Conservation (phyloP, 2,329 filamentous ascomycete species). For the Trichoderma koningii region DNA sequence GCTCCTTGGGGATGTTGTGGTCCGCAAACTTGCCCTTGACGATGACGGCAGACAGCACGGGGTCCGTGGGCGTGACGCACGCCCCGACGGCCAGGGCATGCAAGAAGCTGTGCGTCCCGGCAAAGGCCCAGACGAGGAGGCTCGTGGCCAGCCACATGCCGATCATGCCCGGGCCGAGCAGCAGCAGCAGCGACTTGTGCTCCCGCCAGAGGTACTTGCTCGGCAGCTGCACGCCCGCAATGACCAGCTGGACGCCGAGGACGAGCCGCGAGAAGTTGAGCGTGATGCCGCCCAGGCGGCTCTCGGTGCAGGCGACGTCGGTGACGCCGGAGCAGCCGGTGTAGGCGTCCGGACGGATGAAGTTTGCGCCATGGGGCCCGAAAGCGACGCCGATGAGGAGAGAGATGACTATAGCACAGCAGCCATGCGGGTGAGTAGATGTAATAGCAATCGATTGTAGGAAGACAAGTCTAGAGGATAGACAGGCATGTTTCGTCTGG, state of each 20-base stretch:
- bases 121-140: slow-evolving; percentile 73
- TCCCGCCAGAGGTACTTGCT: slow-evolving; percentile 76
- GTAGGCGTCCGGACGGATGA: slow-evolving; percentile 76
- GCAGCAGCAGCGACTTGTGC: slow-evolving; percentile 72
- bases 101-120: slow-evolving; percentile 71
- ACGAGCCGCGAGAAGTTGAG: slow-evolving; percentile 85
- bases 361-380: slow-evolving; percentile 74
- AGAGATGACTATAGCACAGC: slow-evolving; percentile 67
- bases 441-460: background rate
- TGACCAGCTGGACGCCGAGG: slow-evolving; percentile 83
- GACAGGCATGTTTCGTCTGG: background rate
- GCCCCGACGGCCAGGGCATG: slow-evolving; percentile 79
- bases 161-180: slow-evolving; percentile 83
- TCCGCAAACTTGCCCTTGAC: slow-evolving; percentile 94
- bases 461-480: too few relatives aligned
- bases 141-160: slow-evolving; percentile 86
- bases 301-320: slow-evolving; percentile 44
- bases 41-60: slow-evolving; percentile 83
- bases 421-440: background rate
- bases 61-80: slow-evolving; percentile 91
- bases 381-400: slow-evolving; percentile 77
- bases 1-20: slow-evolving; percentile 77
- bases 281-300: slow-evolving; percentile 71
- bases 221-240: slow-evolving; percentile 85
- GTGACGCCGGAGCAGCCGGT: slow-evolving; percentile 47